Conservation (phyloP, 768 basidiomycete species). For the Coprinellus aureogranulatus region DNA sequence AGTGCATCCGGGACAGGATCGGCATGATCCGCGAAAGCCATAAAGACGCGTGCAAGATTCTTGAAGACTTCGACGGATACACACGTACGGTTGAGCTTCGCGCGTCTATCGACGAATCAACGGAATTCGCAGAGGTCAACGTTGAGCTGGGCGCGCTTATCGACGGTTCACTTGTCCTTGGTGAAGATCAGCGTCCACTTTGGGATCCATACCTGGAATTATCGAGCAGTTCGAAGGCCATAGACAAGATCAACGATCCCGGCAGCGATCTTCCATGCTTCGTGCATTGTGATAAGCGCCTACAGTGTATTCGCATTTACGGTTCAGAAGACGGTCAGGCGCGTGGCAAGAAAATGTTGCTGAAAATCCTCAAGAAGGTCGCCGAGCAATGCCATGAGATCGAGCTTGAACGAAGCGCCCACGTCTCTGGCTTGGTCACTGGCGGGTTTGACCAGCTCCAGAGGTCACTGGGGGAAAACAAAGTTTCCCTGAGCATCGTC, state of each 20-base stretch:
- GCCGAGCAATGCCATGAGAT: conserved; percentile 32
- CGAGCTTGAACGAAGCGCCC: conserved; percentile 25
- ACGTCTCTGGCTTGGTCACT: conserved; percentile 38
- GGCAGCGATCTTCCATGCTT: conserved; percentile 27
- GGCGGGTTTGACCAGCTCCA: conserved; percentile 38
- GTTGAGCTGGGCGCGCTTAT: conserved; percentile 35
- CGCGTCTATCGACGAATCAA: conserved; percentile 28
- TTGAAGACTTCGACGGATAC: conserved; percentile 18
- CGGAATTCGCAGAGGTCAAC: conserved; percentile 36
- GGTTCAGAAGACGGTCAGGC: conserved; percentile 32
- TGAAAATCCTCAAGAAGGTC: conserved; percentile 42
- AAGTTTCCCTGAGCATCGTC: conserved; percentile 42
- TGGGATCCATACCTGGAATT: conserved; percentile 52
- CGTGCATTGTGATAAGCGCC: conserved; percentile 40
- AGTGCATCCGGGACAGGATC: conserved; percentile 34
- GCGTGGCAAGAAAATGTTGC: conserved; percentile 28
- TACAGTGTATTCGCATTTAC: conserved; percentile 35
- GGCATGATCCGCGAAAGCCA: conserved; percentile 27
- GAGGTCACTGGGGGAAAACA: conserved; percentile 38
- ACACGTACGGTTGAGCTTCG: conserved; percentile 38
- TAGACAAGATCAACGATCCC: conserved; percentile 34
- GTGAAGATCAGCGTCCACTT: conserved; percentile 24
- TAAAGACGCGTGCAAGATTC: conserved; percentile 31
- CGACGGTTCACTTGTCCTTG: conserved; percentile 34
- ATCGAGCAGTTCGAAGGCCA: conserved; percentile 34